Evolutionary conservation across 352 stramenopile species (phyloP).

Genomic region (Globisporangium orthogonon): DNA sequence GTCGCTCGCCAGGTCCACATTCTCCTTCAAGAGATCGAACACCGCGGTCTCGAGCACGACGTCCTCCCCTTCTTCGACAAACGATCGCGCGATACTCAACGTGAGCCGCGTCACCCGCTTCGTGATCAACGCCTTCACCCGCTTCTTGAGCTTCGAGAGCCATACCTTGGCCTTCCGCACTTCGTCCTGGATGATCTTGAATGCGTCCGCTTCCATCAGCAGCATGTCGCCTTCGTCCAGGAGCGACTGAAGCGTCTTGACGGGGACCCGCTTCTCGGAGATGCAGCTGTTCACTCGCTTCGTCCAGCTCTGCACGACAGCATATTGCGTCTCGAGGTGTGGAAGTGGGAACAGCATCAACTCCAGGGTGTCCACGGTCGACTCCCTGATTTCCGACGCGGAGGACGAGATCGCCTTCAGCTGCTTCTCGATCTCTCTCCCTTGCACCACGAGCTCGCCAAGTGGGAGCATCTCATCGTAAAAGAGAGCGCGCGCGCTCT

Average conservation of each 20-base stretch:
- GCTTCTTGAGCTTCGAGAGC: slow-evolving; percentile 83
- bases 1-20: slow-evolving; percentile 67
- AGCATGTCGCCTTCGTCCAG: slow-evolving; percentile 52
- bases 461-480: slow-evolving; percentile 71
- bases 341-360: slow-evolving; percentile 68
- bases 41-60: slow-evolving; percentile 66
- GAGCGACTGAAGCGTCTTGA: slow-evolving; percentile 48
- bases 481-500: slow-evolving; percentile 69
- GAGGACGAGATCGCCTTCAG: slow-evolving; percentile 19
- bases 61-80: slow-evolving; percentile 80
- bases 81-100: slow-evolving; percentile 41
- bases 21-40: slow-evolving; percentile 76
- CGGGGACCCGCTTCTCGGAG: slow-evolving; percentile 47
- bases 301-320: slow-evolving; percentile 59
- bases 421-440: slow-evolving; percentile 26
- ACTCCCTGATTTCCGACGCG: slow-evolving; percentile 15
- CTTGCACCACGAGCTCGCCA: slow-evolving; percentile 49
- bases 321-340: slow-evolving; percentile 56
- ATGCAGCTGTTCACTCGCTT: slow-evolving; percentile 50
- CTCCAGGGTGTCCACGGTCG: slow-evolving; percentile 35
- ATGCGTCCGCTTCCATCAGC: slow-evolving; percentile 65
- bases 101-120: slow-evolving; percentile 65
- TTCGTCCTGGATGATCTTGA: slow-evolving; percentile 77
- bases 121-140: slow-evolving; percentile 58
- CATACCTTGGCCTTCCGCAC: slow-evolving; percentile 74